Percentiles rank a stretch among this genome's conserved stretches.
Evolutionary conservation across 768 basidiomycete species (phyloP).

Genomic region (Lentinula detonsa): DNA sequence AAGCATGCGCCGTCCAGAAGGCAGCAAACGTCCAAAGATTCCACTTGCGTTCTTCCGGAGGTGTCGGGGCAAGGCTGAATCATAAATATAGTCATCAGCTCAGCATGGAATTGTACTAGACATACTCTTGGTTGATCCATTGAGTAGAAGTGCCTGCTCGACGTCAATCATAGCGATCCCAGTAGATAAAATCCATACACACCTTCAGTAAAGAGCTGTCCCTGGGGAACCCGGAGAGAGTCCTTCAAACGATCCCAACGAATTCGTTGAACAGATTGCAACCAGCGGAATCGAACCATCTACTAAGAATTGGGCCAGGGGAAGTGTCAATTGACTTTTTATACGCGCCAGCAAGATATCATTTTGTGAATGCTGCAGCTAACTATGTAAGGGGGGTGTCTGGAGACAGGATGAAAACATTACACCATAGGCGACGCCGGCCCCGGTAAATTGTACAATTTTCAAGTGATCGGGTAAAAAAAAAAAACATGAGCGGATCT

Average conservation of each 20-base stretch:
- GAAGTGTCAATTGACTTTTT: neutral
- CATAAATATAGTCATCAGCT: neutral
- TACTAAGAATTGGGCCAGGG: neutral
- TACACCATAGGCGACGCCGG: neutral
- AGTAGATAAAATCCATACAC: neutral
- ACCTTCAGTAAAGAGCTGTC: neutral
- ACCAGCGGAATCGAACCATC: neutral
- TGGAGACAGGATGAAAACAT: neutral
- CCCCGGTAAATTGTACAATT: neutral
- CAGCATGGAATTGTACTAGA: neutral
- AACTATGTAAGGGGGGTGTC: neutral
- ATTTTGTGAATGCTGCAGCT: neutral
- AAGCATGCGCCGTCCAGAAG: constrained; percentile 10
- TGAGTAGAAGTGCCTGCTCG: neutral
- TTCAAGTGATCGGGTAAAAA: neutral
- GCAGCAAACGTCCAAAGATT: constrained; percentile 2
- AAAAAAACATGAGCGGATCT: neutral
- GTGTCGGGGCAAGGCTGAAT: constrained; percentile 9
- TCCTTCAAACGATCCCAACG: neutral
- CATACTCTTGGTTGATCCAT: constrained; percentile 10
- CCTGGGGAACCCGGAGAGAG: constrained; percentile 1
- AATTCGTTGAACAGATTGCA: neutral
- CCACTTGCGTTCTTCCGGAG: constrained; percentile 10
- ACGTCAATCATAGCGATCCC: neutral
- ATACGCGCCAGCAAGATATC: neutral